These are phyloP conservation scores for Lablab purpureus DNA, from an alignment of 306 rosid species.

Conservation along the genomic window DNA sequence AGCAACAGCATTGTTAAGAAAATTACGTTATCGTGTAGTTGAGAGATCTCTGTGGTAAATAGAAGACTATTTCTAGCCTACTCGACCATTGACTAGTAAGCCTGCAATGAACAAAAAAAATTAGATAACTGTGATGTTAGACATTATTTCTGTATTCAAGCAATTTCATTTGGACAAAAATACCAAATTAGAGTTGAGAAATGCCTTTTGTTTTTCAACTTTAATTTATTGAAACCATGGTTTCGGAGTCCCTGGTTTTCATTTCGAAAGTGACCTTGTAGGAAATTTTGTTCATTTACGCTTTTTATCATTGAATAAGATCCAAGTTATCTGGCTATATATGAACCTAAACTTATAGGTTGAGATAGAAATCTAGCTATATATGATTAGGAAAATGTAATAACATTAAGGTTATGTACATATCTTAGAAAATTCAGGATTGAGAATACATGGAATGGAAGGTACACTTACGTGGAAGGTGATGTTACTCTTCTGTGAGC, in stretches of 20 bases:
- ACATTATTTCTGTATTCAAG: not conserved
- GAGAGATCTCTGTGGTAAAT: constrained; percentile 1
- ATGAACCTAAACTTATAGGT: not conserved
- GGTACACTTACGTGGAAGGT: constrained; percentile 29
- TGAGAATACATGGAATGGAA: not conserved
- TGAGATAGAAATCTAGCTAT: not conserved
- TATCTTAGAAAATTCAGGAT: not conserved
- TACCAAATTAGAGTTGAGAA: not conserved
- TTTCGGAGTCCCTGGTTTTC: not conserved
- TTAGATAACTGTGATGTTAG: not conserved
- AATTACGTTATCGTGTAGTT: constrained; percentile 7
- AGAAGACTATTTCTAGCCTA: not conserved
- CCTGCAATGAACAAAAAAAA: constrained; percentile 23
- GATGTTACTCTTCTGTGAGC: constrained; percentile 19
- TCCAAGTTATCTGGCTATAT: not conserved
- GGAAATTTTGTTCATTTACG: not conserved
- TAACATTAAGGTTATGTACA: too few species aligned
- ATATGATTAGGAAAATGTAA: constrained; percentile 18
- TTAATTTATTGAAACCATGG: not conserved
- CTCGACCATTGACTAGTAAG: not conserved
- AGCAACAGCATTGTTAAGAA: not conserved
- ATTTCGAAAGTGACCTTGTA: not conserved
- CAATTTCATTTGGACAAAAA: not conserved
- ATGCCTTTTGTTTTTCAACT: not conserved
- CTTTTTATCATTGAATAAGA: not conserved